phyloP scores from a whole-genome alignment of 2,329 filamentous ascomycete genomes.

The Cercospora nicotianae region DNA sequence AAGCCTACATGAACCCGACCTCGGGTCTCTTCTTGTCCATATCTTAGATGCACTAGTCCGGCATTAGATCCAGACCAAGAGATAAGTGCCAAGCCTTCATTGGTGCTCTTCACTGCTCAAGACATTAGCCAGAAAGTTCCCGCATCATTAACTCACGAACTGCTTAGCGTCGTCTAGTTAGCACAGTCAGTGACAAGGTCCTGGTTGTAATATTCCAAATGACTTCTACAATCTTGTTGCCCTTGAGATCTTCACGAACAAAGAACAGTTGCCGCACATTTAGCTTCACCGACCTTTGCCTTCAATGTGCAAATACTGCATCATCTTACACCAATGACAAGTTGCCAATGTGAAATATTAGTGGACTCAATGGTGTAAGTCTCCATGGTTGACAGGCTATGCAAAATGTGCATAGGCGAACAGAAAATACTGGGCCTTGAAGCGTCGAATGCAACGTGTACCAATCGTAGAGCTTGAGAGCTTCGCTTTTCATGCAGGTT shows the following conservation, averaged over 20 bases:
- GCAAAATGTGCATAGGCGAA: neutral
- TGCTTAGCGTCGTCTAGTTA: neutral
- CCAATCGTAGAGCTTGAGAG: conserved; percentile 4
- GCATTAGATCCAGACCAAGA: conserved; percentile 8
- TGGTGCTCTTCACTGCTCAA: neutral
- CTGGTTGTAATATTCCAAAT: neutral
- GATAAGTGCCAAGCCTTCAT: neutral
- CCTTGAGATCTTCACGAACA: neutral
- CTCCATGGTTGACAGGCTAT: neutral
- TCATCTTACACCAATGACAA: neutral
- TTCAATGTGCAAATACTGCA: neutral
- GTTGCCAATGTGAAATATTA: neutral
- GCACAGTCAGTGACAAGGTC: neutral
- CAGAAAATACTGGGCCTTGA: neutral
- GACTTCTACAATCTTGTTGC: neutral
- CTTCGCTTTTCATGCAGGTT: conserved; percentile 2
- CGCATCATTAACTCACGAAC: neutral
- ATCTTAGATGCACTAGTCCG: conserved; percentile 7
- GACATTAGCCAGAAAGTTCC: neutral
- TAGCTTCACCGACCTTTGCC: neutral
- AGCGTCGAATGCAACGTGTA: conserved; percentile 13
- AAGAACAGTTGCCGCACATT: neutral
- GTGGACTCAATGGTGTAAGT: neutral
- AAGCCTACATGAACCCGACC: neutral
- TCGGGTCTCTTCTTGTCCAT: neutral